A percentile compares a stretch with the other conserved stretches of the same genome.
These are phyloP conservation scores for Phytophthora brassicae DNA, from an alignment of 352 stramenopile genomes.

Conservation along the genomic window DNA sequence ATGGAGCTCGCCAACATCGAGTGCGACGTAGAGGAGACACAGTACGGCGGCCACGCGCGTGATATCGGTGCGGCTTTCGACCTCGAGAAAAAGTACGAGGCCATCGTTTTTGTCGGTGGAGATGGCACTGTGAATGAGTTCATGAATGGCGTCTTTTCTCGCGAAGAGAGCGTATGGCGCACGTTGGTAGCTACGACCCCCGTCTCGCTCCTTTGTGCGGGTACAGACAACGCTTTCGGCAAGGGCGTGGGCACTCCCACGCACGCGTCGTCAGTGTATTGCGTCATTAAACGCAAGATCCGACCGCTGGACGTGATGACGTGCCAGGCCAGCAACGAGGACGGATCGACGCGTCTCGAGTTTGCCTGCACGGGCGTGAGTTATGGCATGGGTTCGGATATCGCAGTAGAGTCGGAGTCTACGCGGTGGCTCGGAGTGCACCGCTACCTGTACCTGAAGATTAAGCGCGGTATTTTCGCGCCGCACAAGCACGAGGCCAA, in stretches of 20 bases:
- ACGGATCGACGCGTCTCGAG: constrained; percentile 53
- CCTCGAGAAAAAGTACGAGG: constrained; percentile 65
- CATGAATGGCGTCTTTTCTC: constrained; percentile 78
- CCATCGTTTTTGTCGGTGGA: constrained; percentile 75
- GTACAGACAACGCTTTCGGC: constrained; percentile 80
- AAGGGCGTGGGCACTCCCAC: constrained; percentile 68
- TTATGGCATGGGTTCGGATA: constrained; percentile 74
- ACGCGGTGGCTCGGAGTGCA: constrained; percentile 70
- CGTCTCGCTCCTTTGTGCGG: constrained; percentile 67
- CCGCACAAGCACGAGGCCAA: constrained; percentile 57
- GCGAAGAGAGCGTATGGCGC: constrained; percentile 72
- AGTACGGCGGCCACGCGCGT: constrained; percentile 70
- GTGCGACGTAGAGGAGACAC: constrained; percentile 76
- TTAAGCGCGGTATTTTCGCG: constrained; percentile 60
- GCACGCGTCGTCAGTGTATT: constrained; percentile 68
- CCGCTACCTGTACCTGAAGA: constrained; percentile 75
- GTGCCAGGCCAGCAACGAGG: constrained; percentile 46
- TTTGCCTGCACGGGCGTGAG: constrained; percentile 79
- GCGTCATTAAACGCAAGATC: constrained; percentile 84
- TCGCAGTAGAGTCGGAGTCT: constrained; percentile 72
- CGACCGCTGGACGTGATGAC: constrained; percentile 71
- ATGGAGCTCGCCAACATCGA: constrained; percentile 66
- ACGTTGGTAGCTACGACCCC: constrained; percentile 72
- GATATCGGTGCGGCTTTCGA: constrained; percentile 69
- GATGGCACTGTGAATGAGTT: constrained; percentile 86